Base-by-base conservation (phyloP, 176 grass and related monocot genomes). In the Bonia amplexicaulis region DNA sequence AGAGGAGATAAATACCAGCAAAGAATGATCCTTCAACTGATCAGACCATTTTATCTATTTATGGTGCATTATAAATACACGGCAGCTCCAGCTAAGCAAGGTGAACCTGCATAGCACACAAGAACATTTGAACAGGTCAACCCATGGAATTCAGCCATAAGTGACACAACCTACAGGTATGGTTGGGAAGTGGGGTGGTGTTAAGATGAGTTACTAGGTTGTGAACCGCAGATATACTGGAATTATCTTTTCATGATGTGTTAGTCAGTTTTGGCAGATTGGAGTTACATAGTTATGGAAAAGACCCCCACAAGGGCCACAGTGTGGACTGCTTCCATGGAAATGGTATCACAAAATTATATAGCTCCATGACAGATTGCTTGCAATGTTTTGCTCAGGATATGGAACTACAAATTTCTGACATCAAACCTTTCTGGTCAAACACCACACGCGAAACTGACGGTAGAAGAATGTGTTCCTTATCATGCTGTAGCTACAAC, bases 41-140 rank as follows among this genome's bases (percentile, higher is more conserved):
- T 57, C 14, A 23, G 26, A 47, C 39, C 11, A 19, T 63, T 60
- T 48, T 70, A 82, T 88, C 81, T 77, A 90, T 82, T 74, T 33
- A 31, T 66, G 19, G 1, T 53, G 29, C 47, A n/a, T 25, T 78
- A 17, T 46, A 45, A 6, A 68, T 85, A 84, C 68, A 90, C 73
- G 71, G 77, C 67, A 80, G 59, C 73, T 83, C 66, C 46, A 86
- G 11, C 29, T 79, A 67, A 79, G 49, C 55, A 62, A 84, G 61
- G 22, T 63, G 80, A 54, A 87, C 89, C 76, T 91, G 88, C 45
- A 55, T 42, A 45, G 7, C 58, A 69, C 65, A 46, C 9, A 67
- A 40, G 17, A 71, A 33, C 12, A 69, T 12, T 27, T 7, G 12
- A 11, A 3, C 25, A 22, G 40, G 9, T 65, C 5, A 31, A 35